Base-by-base conservation (phyloP, 192 early-diverging fungal genomes). In the Coemansia sp. region DNA sequence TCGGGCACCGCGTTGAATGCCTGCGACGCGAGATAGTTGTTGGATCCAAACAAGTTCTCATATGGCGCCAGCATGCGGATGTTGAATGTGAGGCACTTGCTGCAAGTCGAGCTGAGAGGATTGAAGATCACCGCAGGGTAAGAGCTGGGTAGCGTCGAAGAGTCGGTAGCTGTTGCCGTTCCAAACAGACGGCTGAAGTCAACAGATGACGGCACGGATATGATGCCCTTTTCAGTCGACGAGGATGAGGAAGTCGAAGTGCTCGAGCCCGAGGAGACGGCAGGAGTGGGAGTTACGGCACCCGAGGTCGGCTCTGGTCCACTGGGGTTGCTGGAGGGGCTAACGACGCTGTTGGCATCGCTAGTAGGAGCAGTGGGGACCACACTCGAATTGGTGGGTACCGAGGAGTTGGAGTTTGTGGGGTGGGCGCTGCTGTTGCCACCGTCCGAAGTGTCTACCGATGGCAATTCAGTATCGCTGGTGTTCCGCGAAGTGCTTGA, bases 21-120 rank as follows among this genome's bases (percentile, higher is more conserved):
- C 64, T 83, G 81, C 38, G 76, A 75, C 3, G 81, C 81, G 40
- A 83, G 44, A 50, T 78, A 78, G 73, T 83, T 83, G 70, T 72
- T 71, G 8, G 76, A 69, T 13, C 81, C 81, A 68, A 83, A 75
- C 72, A 83, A 65, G 47, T 83, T 83, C 60, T 62, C 76, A 47
- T 83, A 83, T n/a, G 76, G 73, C 16, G 73, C 81, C 36, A 75
- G 60, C 31, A 83, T 83, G 41, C 81, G 68, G 46, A 83, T 69
- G 62, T 66, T 69, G 62, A 83, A 78, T 9, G 44, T 71, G 29
- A 83, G 73, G 46, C 81, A 83, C 76, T 83, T 73, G 43, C 69
- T 75, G 73, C 81, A 83, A 22, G 70, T 69, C 8, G 68, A 65
- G 53, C 66, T 69, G 29, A 69, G 62, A 33, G 71, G 81, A 62